Evolutionary conservation across 23 red algal genomes (phyloP).

Genomic region (Gracilaria domingensis): DNA sequence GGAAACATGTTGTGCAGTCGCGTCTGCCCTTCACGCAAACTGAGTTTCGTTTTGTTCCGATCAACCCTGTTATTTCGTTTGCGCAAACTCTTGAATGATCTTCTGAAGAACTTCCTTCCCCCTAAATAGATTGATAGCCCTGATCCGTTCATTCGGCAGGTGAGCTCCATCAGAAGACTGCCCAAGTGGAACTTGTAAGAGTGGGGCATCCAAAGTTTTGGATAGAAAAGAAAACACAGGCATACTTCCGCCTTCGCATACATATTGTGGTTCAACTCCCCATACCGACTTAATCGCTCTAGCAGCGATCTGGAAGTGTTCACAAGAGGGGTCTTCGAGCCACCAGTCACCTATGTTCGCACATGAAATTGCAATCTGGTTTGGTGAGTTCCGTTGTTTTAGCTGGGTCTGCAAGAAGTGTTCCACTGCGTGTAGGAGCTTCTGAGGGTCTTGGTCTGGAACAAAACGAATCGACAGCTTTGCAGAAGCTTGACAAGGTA

Average conservation of each 20-base stretch:
- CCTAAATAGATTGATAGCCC: conserved; percentile 73
- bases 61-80: conserved; percentile 10
- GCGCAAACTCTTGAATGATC: conserved; percentile 65
- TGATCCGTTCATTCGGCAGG: conserved; percentile 86
- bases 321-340: conserved; percentile 73
- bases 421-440: conserved; percentile 63
- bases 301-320: conserved; percentile 66
- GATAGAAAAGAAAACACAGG: conserved; percentile 77
- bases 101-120: conserved; percentile 78
- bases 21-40: neutral
- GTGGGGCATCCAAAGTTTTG: conserved; percentile 55
- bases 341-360: conserved; percentile 87
- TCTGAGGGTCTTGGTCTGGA: conserved; percentile 89
- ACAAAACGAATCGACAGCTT: conserved; percentile 89
- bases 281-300: conserved; percentile 77
- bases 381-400: conserved; percentile 77
- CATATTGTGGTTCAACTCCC: conserved; percentile 73
- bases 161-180: conserved; percentile 84
- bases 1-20: neutral
- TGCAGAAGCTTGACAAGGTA: conserved; percentile 63
- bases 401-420: conserved; percentile 77
- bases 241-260: conserved; percentile 94
- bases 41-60: neutral
- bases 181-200: conserved; percentile 88
- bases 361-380: conserved; percentile 68